A percentile compares a stretch with the other conserved stretches of the same genome.
Evolutionary conservation across 2,329 filamentous ascomycete genomes (phyloP).

Genomic region (Leptographium procerum): DNA sequence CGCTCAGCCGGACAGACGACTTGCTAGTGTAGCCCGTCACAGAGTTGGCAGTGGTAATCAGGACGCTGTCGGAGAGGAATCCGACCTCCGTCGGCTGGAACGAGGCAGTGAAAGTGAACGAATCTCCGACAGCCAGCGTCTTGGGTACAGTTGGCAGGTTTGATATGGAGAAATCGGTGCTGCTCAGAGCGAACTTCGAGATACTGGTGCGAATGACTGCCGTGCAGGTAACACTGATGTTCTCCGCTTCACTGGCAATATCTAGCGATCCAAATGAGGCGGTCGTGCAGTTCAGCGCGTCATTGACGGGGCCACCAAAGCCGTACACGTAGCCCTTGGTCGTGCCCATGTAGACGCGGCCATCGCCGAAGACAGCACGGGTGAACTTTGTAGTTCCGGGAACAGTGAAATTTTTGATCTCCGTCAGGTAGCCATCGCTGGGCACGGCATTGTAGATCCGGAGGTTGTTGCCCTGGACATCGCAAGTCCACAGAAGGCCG

Average conservation of each 20-base stretch:
- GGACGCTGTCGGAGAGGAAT: slow-evolving; percentile 32
- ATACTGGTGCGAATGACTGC: slow-evolving; percentile 33
- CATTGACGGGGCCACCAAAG: slow-evolving; percentile 43
- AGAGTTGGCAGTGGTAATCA: slow-evolving; percentile 35
- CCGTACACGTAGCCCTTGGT: slow-evolving; percentile 39
- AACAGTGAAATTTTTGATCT: slow-evolving; percentile 40
- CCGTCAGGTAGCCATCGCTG: slow-evolving; percentile 29
- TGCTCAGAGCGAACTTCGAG: slow-evolving; percentile 24
- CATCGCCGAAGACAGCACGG: slow-evolving; percentile 45
- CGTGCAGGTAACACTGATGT: slow-evolving; percentile 31
- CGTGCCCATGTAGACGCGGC: slow-evolving; percentile 42
- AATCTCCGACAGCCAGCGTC: slow-evolving; percentile 23
- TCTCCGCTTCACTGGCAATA: slow-evolving; percentile 23
- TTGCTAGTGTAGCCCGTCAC: slow-evolving; percentile 32
- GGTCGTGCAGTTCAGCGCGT: slow-evolving; percentile 41
- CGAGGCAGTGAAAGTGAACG: slow-evolving; percentile 29
- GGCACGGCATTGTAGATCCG: slow-evolving; percentile 83
- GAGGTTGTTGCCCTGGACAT: slow-evolving; percentile 44
- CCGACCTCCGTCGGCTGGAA: slow-evolving; percentile 38
- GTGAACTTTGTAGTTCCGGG: slow-evolving; percentile 44
- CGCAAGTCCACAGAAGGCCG: slow-evolving; percentile 44
- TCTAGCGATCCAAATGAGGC: slow-evolving; percentile 33
- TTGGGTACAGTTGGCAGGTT: slow-evolving; percentile 19
- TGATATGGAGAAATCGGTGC: slow-evolving; percentile 25
- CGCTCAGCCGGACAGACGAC: slow-evolving; percentile 34